Evolutionary conservation across 1,284 basidiomycete species (phyloP).

Genomic region (Salmacisia buchloeana): DNA sequence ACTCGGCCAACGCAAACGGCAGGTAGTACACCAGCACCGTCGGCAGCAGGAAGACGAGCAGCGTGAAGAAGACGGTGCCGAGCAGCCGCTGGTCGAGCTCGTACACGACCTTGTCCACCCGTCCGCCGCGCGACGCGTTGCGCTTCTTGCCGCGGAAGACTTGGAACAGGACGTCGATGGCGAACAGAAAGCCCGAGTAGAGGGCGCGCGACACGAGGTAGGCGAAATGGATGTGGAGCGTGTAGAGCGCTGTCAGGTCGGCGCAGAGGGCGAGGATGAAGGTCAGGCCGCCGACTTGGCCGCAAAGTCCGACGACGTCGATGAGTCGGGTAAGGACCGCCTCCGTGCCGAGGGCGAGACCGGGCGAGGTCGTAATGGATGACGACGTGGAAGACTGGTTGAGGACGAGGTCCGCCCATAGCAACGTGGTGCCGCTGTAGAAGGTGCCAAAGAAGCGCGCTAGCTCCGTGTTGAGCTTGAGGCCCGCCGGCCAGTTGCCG

Average conservation of each 20-base stretch:
- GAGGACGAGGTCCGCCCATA: slow-evolving; percentile 58
- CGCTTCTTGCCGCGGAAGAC: slow-evolving; percentile 74
- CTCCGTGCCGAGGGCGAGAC: background rate
- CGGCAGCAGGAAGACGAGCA: slow-evolving; percentile 82
- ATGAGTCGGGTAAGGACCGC: slow-evolving; percentile 53
- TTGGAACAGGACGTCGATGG: slow-evolving; percentile 73
- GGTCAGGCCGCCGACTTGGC: slow-evolving; percentile 63
- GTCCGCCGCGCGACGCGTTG: slow-evolving; percentile 62
- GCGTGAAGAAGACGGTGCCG: slow-evolving; percentile 88
- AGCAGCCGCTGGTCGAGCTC: slow-evolving; percentile 89
- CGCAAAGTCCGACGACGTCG: slow-evolving; percentile 58
- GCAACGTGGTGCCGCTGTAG: slow-evolving; percentile 61
- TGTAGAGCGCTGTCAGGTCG: slow-evolving; percentile 65
- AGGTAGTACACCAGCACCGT: slow-evolving; percentile 81
- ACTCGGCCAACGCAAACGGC: slow-evolving; percentile 68
- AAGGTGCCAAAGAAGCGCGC: slow-evolving; percentile 72
- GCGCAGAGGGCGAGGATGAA: slow-evolving; percentile 64
- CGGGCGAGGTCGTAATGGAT: slow-evolving; percentile 5
- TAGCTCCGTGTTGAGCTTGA: slow-evolving; percentile 92
- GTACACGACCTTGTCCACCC: slow-evolving; percentile 82
- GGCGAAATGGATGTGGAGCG: slow-evolving; percentile 68
- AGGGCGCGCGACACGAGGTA: slow-evolving; percentile 65
- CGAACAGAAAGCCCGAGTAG: slow-evolving; percentile 63
- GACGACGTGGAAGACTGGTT: too few species aligned
- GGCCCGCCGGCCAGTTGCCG: slow-evolving; percentile 87